Percentiles rank a stretch among this genome's conserved stretches.
Evolutionary conservation across 345 rosid genomes (phyloP).

Genomic region (Lumnitzera racemosa): DNA sequence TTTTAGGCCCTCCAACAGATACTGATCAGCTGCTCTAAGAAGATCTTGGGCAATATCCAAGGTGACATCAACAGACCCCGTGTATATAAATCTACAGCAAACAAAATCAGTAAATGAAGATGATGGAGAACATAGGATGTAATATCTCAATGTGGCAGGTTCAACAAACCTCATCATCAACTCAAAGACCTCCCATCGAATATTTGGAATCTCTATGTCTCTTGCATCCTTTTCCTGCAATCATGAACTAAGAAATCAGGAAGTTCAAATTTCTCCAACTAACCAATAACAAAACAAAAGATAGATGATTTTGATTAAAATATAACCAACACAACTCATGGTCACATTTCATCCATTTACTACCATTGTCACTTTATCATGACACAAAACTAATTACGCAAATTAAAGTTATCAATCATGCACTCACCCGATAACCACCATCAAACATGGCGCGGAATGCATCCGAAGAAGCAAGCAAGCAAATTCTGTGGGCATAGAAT

Average conservation of each 20-base stretch:
- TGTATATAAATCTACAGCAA: constrained; percentile 77
- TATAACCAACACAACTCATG: neutral
- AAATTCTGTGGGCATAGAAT: constrained; percentile 95
- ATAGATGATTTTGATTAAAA: neutral
- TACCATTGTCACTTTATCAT: neutral
- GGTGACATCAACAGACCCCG: constrained; percentile 86
- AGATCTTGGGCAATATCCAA: constrained; percentile 90
- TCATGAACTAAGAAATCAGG: constrained; percentile 5
- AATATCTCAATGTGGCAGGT: constrained; percentile 9
- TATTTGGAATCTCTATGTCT: constrained; percentile 97
- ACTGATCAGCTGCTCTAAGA: constrained; percentile 97
- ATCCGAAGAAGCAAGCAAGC: constrained; percentile 98
- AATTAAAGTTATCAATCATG: neutral
- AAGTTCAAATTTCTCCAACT: neutral
- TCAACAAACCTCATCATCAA: constrained; percentile 90
- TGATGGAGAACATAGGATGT: constrained; percentile 4
- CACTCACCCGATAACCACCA: constrained; percentile 94
- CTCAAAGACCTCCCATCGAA: constrained; percentile 99
- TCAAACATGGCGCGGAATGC: constrained; percentile 99
- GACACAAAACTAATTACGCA: neutral
- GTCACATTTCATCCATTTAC: too few relatives aligned
- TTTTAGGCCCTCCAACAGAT: constrained; percentile 94
- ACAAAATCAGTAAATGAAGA: neutral
- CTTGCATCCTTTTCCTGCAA: constrained; percentile 92
- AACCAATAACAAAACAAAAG: neutral